Percentiles rank a stretch among this genome's conserved stretches.
Conservation (phyloP, 1,284 basidiomycete species). For the Ustilago vetiveriae region DNA sequence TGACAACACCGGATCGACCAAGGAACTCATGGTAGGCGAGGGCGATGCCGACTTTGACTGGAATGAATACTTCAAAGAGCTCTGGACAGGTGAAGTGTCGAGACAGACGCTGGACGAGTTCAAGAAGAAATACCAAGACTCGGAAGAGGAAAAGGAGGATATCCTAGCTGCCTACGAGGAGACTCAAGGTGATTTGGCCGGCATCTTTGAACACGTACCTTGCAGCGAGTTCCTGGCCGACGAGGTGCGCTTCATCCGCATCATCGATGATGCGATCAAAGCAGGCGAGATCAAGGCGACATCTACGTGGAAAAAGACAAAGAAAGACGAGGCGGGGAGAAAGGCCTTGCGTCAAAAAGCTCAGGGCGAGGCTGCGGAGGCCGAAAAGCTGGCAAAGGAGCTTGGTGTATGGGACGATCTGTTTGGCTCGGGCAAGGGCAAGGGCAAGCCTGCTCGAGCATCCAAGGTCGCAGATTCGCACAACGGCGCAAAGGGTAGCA, state of each 20-base stretch:
- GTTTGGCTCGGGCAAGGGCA: conserved; percentile 49
- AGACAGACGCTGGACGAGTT: conserved; percentile 59
- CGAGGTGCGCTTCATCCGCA: conserved; percentile 50
- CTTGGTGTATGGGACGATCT: conserved; percentile 66
- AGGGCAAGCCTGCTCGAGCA: conserved; percentile 23
- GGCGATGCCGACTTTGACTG: conserved; percentile 64
- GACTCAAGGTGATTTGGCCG: conserved; percentile 46
- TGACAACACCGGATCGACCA: conserved; percentile 63
- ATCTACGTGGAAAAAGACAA: conserved; percentile 27
- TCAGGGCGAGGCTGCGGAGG: conserved; percentile 51
- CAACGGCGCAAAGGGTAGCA: conserved; percentile 7
- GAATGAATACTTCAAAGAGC: conserved; percentile 66
- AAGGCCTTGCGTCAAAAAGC: conserved; percentile 52
- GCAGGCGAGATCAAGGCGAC: conserved; percentile 44
- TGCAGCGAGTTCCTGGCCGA: conserved; percentile 60
- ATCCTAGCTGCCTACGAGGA: conserved; percentile 57
- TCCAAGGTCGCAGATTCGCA: conserved; percentile 10
- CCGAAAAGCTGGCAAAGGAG: conserved; percentile 59
- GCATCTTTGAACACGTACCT: conserved; percentile 61
- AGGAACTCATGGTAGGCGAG: conserved; percentile 59
- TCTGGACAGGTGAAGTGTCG: conserved; percentile 64
- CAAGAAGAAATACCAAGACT: conserved; percentile 61
- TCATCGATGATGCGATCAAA: conserved; percentile 54
- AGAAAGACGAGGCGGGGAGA: conserved; percentile 40
- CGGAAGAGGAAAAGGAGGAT: conserved; percentile 61